These are phyloP conservation scores for Teratosphaeria epicoccoides DNA, from an alignment of 2,329 filamentous ascomycete species.

Conservation along the genomic window DNA sequence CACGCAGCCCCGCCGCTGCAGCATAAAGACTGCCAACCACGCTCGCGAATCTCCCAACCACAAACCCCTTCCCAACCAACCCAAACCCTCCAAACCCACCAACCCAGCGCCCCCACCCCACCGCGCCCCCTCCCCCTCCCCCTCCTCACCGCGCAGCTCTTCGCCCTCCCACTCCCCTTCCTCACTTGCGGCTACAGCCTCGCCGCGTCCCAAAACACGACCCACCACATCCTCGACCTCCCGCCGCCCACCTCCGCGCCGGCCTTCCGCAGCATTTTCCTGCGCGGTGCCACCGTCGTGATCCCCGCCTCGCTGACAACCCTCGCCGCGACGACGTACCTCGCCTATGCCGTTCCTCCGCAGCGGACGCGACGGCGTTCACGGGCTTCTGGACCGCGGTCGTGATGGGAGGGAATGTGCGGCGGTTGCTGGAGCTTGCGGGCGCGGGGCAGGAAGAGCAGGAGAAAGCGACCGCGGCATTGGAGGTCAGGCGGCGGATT, in stretches of 20 bases:
- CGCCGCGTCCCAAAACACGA: constrained; percentile 8
- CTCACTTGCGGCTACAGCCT: constrained; percentile 6
- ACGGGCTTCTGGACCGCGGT: constrained; percentile 2
- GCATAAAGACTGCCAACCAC: no score
- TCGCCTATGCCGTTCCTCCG: constrained; percentile 6
- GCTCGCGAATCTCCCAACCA: no score
- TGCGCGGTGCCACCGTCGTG: constrained; percentile 3
- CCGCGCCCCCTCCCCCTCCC: not conserved
- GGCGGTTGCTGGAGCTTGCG: constrained; percentile 5
- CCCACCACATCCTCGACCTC: constrained; percentile 7
- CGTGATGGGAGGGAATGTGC: constrained; percentile 8
- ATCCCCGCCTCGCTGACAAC: constrained; percentile 1
- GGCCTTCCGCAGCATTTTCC: constrained; percentile 1
- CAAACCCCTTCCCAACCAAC: no score
- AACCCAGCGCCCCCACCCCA: not conserved
- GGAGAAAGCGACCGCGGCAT: constrained; percentile 8
- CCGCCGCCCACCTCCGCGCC: constrained; percentile 3
- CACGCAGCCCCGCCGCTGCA: no score
- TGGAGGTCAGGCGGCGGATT: constrained; percentile 9
- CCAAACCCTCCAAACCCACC: not conserved
- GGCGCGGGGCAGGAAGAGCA: constrained; percentile 1
- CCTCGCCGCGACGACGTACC: constrained; percentile 3
- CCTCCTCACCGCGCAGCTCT: constrained; percentile 5
- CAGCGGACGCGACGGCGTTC: not conserved
- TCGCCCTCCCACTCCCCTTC: constrained; percentile 9